phyloP scores from a whole-genome alignment of 129 eudicot genomes.

The Pittosporum tobira region DNA sequence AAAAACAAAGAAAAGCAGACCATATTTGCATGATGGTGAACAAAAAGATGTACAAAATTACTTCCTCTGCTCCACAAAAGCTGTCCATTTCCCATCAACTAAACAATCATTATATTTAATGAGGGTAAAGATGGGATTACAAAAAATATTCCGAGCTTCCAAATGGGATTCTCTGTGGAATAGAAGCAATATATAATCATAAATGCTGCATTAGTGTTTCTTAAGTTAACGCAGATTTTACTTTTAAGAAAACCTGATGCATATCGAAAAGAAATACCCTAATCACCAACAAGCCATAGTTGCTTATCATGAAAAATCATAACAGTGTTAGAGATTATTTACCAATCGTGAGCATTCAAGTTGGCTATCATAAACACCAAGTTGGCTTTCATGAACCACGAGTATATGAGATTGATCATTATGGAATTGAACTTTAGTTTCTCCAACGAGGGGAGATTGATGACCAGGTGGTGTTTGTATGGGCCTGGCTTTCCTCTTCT shows the following conservation, averaged over 20 bases:
- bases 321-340: conserved; percentile 12
- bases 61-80: too few species aligned
- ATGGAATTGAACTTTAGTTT: conserved; percentile 74
- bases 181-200: too few species aligned
- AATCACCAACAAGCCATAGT: background rate
- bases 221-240: background rate
- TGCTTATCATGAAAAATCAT: background rate
- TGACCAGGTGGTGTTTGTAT: conserved; percentile 60
- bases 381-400: conserved; percentile 72
- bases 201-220: background rate
- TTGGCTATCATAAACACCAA: conserved; percentile 61
- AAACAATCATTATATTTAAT: too few species aligned
- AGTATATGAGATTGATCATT: conserved; percentile 65
- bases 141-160: too few species aligned
- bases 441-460: conserved; percentile 48
- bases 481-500: conserved; percentile 57
- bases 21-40: background rate
- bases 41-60: too few species aligned
- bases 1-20: background rate
- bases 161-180: too few species aligned
- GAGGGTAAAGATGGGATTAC: too few species aligned
- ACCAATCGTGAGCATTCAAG: conserved; percentile 70
- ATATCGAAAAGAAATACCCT: too few species aligned
- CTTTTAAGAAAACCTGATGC: background rate
- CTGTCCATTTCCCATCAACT: too few species aligned